Conservation (phyloP, 768 basidiomycete species). For the Podaxis sp. region DNA sequence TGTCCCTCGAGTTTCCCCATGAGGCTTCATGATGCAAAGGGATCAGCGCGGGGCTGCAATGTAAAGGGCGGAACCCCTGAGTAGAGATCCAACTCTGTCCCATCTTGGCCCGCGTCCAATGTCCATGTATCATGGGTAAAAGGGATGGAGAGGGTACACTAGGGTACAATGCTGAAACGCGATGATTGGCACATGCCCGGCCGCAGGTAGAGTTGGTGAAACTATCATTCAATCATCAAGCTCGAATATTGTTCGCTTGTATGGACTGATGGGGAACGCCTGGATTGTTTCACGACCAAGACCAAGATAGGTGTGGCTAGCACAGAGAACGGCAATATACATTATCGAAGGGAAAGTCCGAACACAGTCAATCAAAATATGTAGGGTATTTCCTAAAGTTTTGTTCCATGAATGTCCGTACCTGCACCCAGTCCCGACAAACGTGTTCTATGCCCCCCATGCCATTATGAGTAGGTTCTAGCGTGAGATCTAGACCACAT, state of each 20-base stretch:
- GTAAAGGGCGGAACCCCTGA: background rate
- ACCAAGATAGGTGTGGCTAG: too few relatives aligned
- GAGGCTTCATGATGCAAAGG: background rate
- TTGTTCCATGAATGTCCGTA: slow-evolving; percentile 13
- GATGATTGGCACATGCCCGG: too few relatives aligned
- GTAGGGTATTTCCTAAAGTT: slow-evolving; percentile 3
- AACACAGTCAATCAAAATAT: background rate
- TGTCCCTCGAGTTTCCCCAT: background rate
- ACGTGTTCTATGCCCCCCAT: slow-evolving; percentile 3
- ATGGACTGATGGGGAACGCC: too few relatives aligned
- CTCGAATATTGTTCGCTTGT: too few relatives aligned
- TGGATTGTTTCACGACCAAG: too few relatives aligned
- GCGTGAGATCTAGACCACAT: slow-evolving; percentile 12
- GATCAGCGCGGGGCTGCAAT: background rate
- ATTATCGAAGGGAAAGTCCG: background rate
- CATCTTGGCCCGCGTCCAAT: background rate
- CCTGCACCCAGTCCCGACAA: slow-evolving; percentile 16
- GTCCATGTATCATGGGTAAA: background rate
- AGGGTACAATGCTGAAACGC: too few relatives aligned
- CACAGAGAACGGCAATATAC: too few relatives aligned
- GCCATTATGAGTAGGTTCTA: slow-evolving; percentile 8
- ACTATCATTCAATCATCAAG: too few relatives aligned
- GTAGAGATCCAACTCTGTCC: background rate
- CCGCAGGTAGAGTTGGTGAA: too few relatives aligned
- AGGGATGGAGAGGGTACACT: background rate